Evolutionary conservation across 306 rosid species (phyloP), one percentile per base, ranked within the genome.

Genomic region (Fragaria vesca): DNA sequence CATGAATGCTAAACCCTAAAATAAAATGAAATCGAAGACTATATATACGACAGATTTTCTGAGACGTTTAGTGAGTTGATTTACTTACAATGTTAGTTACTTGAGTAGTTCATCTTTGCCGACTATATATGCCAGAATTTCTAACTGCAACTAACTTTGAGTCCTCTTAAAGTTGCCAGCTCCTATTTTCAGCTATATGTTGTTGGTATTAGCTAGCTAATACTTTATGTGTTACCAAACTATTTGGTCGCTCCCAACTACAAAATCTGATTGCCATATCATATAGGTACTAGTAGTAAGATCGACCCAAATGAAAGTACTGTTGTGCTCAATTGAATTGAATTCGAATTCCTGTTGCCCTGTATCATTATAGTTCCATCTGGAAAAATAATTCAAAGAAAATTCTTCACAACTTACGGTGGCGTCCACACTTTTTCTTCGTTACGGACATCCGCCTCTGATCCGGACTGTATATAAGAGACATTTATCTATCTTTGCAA

Each of bases 241-340:
- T 66, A 40, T 26, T 42, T n/a, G 28, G 69, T 24, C 43, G 75
- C 43, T 24, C 74, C 34, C 73, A 66, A n/a, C 73, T 8, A 76
- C 48, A 65, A 72, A 65, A 42, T 69, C 57, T 69, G 17, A 43
- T 15, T n/a, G 21, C 28, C 73, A 10, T 42, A 54, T 55, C 28
- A 21, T 58, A 21, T 58, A 21, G 12, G 32, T n/a, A 24, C 6
- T 12, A 6, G 45, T 46, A 11, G 10, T 43, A n/a, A 2, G 34
- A 9, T 69, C 55, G 40, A 61, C 40, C 65, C 21, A 46, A 42
- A 6, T 8, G 7, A 69, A 45, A 11, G 18, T 21, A 63, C 43
- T 32, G 4, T 15, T 45, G 8, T 60, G 34, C 66, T 26, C 0
- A 24, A 24, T 24, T 24, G 26, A 24, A 24, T 26, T 60, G 62